Conservation (phyloP, 495 filamentous ascomycete species). For the Podospora pseudopauciseta region DNA sequence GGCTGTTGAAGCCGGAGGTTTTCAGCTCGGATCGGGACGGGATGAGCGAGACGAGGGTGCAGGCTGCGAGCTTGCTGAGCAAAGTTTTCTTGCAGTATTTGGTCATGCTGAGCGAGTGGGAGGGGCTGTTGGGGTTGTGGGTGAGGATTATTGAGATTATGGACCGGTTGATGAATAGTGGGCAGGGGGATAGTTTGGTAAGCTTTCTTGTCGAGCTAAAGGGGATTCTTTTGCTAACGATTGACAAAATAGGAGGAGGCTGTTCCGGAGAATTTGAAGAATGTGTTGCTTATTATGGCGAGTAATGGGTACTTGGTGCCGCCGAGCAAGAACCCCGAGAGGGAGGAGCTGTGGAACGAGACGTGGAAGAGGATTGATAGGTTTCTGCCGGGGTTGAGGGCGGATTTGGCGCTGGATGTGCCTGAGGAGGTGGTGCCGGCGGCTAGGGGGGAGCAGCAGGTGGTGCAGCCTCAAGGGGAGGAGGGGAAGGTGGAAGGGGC, state of each 20-base stretch:
- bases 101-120: conserved; percentile 75
- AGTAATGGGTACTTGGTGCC: conserved; percentile 80
- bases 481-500: background rate
- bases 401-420: conserved; percentile 48
- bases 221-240: conserved; percentile 19
- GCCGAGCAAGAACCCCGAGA: conserved; percentile 56
- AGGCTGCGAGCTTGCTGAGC: conserved; percentile 85
- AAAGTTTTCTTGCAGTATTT: conserved; percentile 96
- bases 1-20: conserved; percentile 90
- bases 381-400: conserved; percentile 74
- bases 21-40: conserved; percentile 88
- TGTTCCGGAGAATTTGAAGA: conserved; percentile 92
- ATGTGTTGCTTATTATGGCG: conserved; percentile 93
- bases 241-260: conserved; percentile 69
- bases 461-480: background rate
- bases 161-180: conserved; percentile 94
- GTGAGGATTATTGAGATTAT: conserved; percentile 89
- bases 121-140: conserved; percentile 94
- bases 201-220: conserved; percentile 31
- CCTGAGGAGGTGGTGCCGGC: conserved; percentile 11
- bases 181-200: conserved; percentile 86
- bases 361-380: conserved; percentile 88
- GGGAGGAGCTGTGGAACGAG: conserved; percentile 65
- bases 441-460: background rate
- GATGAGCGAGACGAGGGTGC: conserved; percentile 93